A percentile compares a stretch with the other conserved stretches of the same genome.
Evolutionary conservation across 202 grass and related monocot species (phyloP).

Genomic region (Elaeis oleifera): DNA sequence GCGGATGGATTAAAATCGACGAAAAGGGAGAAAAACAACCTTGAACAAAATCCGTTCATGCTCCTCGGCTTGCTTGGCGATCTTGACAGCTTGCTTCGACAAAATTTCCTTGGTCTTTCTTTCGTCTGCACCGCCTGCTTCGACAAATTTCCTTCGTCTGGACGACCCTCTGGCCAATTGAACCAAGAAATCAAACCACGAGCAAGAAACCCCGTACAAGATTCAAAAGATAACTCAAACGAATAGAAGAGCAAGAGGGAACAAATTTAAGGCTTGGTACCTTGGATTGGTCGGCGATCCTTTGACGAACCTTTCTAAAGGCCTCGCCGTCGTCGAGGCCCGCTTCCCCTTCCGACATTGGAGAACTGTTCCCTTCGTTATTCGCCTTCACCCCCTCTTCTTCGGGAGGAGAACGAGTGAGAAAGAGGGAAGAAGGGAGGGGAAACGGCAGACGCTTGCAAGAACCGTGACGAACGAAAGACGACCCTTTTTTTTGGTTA

Average conservation of each 20-base stretch:
- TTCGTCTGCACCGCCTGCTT: conserved; percentile 41
- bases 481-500: too few relatives aligned
- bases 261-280: conserved; percentile 3
- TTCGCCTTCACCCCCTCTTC: too few relatives aligned
- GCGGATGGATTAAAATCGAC: not conserved
- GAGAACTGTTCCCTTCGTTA: too few relatives aligned
- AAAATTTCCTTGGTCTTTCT: conserved; percentile 50
- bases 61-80: conserved; percentile 80
- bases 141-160: conserved; percentile 20
- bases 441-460: too few relatives aligned
- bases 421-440: too few relatives aligned
- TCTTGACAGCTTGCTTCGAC: conserved; percentile 86
- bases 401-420: too few relatives aligned
- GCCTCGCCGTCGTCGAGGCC: not conserved
- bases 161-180: not conserved
- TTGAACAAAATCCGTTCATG: conserved; percentile 83
- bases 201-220: not conserved
- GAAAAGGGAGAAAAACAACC: conserved; percentile 28
- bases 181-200: conserved; percentile 29
- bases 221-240: not conserved
- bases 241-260: not conserved
- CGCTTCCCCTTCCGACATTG: conserved; percentile 24
- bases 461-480: too few relatives aligned
- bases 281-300: conserved; percentile 29
- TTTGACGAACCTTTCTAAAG: conserved; percentile 6